Conservation (phyloP, 2,329 filamentous ascomycete genomes). For the Talaromyces rugulosus region DNA sequence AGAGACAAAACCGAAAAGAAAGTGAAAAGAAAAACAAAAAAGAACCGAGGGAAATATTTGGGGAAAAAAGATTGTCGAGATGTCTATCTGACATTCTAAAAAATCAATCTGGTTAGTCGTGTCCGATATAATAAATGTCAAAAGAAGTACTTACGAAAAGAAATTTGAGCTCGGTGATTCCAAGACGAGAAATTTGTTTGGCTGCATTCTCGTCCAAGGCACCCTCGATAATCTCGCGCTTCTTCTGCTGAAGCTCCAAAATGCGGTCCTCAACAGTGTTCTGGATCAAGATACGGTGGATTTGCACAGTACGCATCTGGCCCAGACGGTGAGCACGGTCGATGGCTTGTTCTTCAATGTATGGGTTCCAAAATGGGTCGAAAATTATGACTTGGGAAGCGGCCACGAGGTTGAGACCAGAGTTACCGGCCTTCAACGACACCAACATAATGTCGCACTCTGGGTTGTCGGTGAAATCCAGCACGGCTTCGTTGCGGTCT, state of each 20-base stretch:
- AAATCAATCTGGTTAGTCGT: not conserved
- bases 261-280: slow-evolving; percentile 87
- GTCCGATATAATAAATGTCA: not conserved
- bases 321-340: slow-evolving; percentile 87
- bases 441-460: slow-evolving; percentile 68
- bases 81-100: not conserved
- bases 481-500: slow-evolving; percentile 63
- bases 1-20: not conserved
- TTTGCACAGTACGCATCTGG: slow-evolving; percentile 66
- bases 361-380: slow-evolving; percentile 93
- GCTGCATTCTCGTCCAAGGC: slow-evolving; percentile 74
- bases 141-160: slow-evolving; percentile 52
- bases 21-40: not conserved
- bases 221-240: slow-evolving; percentile 69
- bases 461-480: slow-evolving; percentile 61
- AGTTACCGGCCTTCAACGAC: slow-evolving; percentile 75
- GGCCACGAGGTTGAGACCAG: slow-evolving; percentile 78
- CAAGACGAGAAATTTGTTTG: slow-evolving; percentile 63
- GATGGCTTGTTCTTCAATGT: slow-evolving; percentile 86
- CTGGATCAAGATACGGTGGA: slow-evolving; percentile 73
- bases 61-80: not conserved
- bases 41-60: not conserved
- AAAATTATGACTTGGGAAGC: slow-evolving; percentile 85
- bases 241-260: slow-evolving; percentile 70
- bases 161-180: slow-evolving; percentile 62